Percentiles rank a stretch among this genome's conserved stretches.
Conservation (phyloP, 2,329 filamentous ascomycete species). For the Colletotrichum nymphaeae region DNA sequence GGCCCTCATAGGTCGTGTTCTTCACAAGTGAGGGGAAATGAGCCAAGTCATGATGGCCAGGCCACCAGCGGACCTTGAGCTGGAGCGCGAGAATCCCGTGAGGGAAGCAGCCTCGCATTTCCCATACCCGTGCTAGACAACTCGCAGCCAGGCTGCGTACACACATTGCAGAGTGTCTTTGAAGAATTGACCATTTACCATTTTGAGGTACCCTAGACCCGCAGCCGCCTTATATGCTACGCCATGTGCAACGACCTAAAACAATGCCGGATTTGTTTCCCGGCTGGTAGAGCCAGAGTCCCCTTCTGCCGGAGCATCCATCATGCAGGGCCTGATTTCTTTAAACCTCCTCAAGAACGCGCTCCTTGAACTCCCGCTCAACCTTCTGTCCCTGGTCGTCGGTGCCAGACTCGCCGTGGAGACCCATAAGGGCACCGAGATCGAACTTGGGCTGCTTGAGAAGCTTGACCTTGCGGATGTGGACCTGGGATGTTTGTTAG, state of each 20-base stretch:
- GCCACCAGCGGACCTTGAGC: not conserved
- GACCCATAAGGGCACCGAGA: conserved; percentile 92
- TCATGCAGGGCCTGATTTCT: conserved; percentile 54
- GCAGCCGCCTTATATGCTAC: conserved; percentile 55
- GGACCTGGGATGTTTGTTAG: conserved; percentile 75
- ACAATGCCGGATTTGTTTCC: conserved; percentile 46
- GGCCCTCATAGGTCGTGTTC: not conserved
- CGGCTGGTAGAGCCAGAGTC: conserved; percentile 35
- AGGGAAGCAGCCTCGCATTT: not conserved
- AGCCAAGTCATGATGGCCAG: not conserved
- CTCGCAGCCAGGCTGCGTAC: conserved; percentile 14
- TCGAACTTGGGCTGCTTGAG: conserved; percentile 99
- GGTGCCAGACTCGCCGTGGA: conserved; percentile 96
- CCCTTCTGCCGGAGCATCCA: conserved; percentile 52
- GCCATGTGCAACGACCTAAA: conserved; percentile 57
- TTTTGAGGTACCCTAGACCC: conserved; percentile 52
- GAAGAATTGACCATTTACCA: conserved; percentile 38
- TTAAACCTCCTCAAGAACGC: conserved; percentile 94
- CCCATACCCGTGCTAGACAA: too few relatives aligned
- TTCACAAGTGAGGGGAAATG: not conserved
- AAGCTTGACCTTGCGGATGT: conserved; percentile 99
- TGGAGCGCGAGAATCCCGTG: not conserved
- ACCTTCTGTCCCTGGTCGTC: conserved; percentile 99
- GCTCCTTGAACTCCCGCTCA: conserved; percentile 99
- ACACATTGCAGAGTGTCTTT: conserved; percentile 27